Evolutionary conservation across 192 early-diverging fungal genomes (phyloP), one percentile per base, ranked within the genome.

Genomic region (Phycomyces nitens): DNA sequence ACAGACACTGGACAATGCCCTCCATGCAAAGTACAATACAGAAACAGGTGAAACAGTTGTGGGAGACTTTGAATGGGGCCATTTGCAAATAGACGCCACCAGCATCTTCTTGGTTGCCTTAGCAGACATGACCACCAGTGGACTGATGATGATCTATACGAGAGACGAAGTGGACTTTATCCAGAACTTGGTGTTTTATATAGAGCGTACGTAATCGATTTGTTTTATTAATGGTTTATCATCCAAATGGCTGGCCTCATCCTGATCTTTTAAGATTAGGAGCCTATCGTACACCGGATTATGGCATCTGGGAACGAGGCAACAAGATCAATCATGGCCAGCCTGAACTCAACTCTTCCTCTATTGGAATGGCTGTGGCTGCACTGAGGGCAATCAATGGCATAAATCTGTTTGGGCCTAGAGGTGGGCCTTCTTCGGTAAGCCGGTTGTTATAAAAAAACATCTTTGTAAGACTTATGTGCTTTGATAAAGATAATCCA

Each of bases 11-110:
- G 72, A 80, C 18, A 78, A 94, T 70, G 78, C 89, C 11, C 82
- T 94, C 3, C 92, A 94, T 67, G 92, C 92, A 39, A 94, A 94
- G 77, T 94, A 90, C 76, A 88, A 90, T 68, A 94, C 90, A 15
- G 76, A 71, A 6, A 92, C 89, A 0, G 90, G 88, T 29, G 89
- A 88, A 57, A 89, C 90, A n/a, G 90, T 94, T 21, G 92, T 94
- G 15, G 90, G 85, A 7, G 92, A 94, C 61, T 77, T 77, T 22
- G 88, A 88, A 29, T 94, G 90, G 92, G 92, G 90, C 7, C 92
- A 94, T 72, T 72, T 91, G 67, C 92, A 94, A 74, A 85, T 92
- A 61, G 90, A 92, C 62, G 92, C 92, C 44, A 94, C 92, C 39
- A 86, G 83, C 54, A 70, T 94, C 40, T 94, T 90, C 66, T 57